A percentile compares a stretch with the other conserved stretches of the same genome.
phyloP scores from a whole-genome alignment of 1,284 basidiomycete genomes.

The Ganoderma sp. region DNA sequence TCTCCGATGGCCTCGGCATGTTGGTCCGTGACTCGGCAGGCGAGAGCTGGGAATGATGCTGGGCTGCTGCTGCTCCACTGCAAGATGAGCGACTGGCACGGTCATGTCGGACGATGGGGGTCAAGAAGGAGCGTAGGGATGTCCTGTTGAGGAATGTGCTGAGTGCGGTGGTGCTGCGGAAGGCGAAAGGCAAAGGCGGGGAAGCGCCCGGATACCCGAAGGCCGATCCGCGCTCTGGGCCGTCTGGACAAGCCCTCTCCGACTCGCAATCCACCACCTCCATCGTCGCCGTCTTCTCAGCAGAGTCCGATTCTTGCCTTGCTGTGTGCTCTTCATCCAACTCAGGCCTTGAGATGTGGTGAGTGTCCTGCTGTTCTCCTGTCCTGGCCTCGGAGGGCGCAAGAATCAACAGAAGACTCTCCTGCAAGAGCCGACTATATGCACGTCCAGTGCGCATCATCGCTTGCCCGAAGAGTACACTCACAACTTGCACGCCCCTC shows the following conservation, averaged over 20 bases:
- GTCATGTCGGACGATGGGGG: not conserved
- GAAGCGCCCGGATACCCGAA: conserved; percentile 1
- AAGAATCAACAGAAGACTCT: not conserved
- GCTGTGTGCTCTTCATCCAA: not conserved
- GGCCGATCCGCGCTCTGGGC: conserved; percentile 2
- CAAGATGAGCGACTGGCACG: not conserved
- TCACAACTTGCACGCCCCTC: not conserved
- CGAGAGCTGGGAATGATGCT: not conserved
- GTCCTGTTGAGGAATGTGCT: not conserved
- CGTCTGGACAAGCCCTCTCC: not conserved
- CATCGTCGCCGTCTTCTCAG: not conserved
- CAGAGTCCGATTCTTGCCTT: not conserved
- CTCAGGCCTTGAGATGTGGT: conserved; percentile 2
- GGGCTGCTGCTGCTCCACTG: not conserved
- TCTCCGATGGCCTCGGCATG: not conserved
- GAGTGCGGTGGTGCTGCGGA: not conserved
- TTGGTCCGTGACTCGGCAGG: not conserved
- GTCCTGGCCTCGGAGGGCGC: not conserved
- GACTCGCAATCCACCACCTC: conserved; percentile 5
- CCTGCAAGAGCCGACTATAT: not conserved
- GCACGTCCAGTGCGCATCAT: not conserved
- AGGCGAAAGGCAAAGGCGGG: not conserved
- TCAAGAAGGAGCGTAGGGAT: too few relatives aligned
- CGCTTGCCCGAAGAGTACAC: not conserved
- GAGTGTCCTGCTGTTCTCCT: not conserved